These are phyloP conservation scores for Ganoderma multipileum DNA, from an alignment of 1,284 basidiomycete genomes.

Conservation along the genomic window DNA sequence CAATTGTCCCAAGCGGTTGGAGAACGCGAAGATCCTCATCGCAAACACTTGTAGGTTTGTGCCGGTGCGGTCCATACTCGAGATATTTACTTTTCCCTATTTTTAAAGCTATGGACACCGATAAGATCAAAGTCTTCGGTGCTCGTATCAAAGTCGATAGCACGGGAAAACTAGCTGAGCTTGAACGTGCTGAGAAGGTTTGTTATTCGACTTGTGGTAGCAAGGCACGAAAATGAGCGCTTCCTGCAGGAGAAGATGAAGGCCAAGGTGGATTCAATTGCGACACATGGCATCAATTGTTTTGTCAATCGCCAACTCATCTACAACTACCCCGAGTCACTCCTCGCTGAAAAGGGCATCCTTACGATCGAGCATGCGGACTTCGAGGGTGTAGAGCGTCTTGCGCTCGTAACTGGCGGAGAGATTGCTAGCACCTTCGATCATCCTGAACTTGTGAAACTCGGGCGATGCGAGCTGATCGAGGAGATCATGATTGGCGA, in stretches of 20 bases:
- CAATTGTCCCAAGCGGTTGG: slow-evolving; percentile 94
- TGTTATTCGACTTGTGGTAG: slow-evolving; percentile 23
- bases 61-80: not conserved
- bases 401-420: slow-evolving; percentile 96
- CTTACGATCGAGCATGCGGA: slow-evolving; percentile 99
- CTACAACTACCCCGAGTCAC: slow-evolving; percentile 98
- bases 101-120: slow-evolving; percentile 95
- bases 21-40: slow-evolving; percentile 96
- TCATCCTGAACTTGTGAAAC: slow-evolving; percentile 90
- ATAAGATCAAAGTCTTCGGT: slow-evolving; percentile 99
- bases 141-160: slow-evolving; percentile 96
- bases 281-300: slow-evolving; percentile 94
- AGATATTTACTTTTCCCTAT: not conserved
- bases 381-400: slow-evolving; percentile 97
- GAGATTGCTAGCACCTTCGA: slow-evolving; percentile 98
- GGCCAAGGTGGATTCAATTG: slow-evolving; percentile 95
- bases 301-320: slow-evolving; percentile 99
- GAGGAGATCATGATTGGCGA: slow-evolving; percentile 99
- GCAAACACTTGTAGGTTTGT: slow-evolving; percentile 88
- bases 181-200: slow-evolving; percentile 93
- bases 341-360: slow-evolving; percentile 94
- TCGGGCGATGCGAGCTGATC: slow-evolving; percentile 93
- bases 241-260: slow-evolving; percentile 94
- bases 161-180: slow-evolving; percentile 96
- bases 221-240: not conserved